Evolutionary conservation across 345 rosid genomes (phyloP).

Genomic region (Angophora floribunda): DNA sequence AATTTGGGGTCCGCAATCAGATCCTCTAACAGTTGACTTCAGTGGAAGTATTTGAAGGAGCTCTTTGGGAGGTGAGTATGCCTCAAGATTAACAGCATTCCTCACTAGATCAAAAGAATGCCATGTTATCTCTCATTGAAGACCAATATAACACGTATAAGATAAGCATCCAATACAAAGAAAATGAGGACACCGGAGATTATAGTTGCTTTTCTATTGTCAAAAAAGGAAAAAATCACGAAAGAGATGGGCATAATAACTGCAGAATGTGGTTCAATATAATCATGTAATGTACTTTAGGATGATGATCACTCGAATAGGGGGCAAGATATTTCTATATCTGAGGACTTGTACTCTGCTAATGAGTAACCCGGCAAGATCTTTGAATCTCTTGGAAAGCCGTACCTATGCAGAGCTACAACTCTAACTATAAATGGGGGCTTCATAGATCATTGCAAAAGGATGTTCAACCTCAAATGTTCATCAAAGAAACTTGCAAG

Average conservation of each 20-base stretch:
- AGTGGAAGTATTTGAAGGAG: conserved; percentile 88
- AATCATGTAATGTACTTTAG: background rate
- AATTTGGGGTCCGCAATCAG: conserved; percentile 68
- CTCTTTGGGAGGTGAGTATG: conserved; percentile 63
- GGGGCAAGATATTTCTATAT: background rate
- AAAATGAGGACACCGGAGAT: background rate
- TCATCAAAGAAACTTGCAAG: background rate
- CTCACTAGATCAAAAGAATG: conserved; percentile 40
- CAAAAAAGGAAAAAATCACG: background rate
- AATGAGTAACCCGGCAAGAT: background rate
- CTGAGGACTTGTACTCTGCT: background rate
- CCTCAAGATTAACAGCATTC: conserved; percentile 43
- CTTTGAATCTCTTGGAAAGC: background rate
- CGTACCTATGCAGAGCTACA: background rate
- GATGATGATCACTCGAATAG: background rate
- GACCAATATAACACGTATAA: background rate
- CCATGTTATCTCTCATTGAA: background rate
- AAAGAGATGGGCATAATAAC: background rate
- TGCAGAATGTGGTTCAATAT: background rate
- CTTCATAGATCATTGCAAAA: background rate
- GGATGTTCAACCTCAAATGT: background rate
- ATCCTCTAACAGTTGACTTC: conserved; percentile 57
- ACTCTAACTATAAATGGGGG: background rate
- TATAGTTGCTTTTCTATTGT: background rate
- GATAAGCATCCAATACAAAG: background rate